These are phyloP conservation scores for Talaromyces ruber DNA, from an alignment of 495 filamentous ascomycete genomes.

Conservation along the genomic window DNA sequence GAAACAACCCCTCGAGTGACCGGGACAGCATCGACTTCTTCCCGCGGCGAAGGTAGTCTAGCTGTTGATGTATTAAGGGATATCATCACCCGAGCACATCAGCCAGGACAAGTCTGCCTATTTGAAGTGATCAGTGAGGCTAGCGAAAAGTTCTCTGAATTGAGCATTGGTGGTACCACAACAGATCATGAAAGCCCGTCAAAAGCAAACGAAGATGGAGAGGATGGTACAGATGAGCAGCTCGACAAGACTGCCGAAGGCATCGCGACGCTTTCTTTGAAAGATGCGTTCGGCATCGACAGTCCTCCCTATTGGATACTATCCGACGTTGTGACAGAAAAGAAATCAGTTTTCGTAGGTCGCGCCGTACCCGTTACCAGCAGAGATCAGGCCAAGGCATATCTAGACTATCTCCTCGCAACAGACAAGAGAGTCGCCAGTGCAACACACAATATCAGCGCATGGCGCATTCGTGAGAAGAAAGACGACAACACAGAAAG, in stretches of 20 bases:
- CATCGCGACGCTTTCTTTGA: constrained; percentile 21
- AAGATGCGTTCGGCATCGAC: constrained; percentile 28
- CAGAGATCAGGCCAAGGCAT: constrained; percentile 58
- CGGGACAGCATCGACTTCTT: constrained; percentile 45
- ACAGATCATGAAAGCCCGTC: constrained; percentile 3
- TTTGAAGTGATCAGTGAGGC: constrained; percentile 73
- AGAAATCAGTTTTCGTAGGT: constrained; percentile 83
- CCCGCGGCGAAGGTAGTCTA: constrained; percentile 56
- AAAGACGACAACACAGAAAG: constrained; percentile 29
- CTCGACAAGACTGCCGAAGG: constrained; percentile 10
- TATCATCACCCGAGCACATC: constrained; percentile 55
- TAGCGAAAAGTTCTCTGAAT: constrained; percentile 32
- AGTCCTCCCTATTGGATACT: constrained; percentile 55
- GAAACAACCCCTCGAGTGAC: constrained; percentile 58
- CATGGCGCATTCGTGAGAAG: constrained; percentile 50
- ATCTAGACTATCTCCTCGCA: constrained; percentile 61
- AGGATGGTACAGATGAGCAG: constrained; percentile 7
- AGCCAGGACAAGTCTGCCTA: constrained; percentile 71
- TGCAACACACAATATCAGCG: constrained; percentile 87
- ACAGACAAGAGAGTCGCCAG: constrained; percentile 73
- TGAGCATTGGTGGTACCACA: constrained; percentile 29
- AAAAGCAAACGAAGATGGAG: constrained; percentile 1
- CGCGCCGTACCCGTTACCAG: constrained; percentile 60
- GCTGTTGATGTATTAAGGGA: constrained; percentile 58
- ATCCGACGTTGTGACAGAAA: constrained; percentile 64